Percentiles rank a stretch among this genome's conserved stretches.
phyloP scores from a whole-genome alignment of 345 rosid genomes.

The Trapa incisa region DNA sequence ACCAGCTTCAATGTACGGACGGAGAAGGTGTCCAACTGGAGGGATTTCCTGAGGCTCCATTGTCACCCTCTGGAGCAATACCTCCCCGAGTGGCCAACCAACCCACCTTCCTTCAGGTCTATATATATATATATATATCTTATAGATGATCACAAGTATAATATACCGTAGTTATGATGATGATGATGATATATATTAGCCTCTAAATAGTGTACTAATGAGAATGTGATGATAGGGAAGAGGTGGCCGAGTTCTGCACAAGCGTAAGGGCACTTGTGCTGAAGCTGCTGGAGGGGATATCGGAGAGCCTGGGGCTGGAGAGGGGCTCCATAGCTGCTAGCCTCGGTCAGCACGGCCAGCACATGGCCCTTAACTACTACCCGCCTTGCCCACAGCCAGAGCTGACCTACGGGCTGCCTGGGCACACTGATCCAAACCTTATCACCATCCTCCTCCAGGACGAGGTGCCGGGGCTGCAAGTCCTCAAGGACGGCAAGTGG shows the following conservation, averaged over 20 bases:
- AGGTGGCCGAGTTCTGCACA: constrained; percentile 45
- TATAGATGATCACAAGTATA: too few relatives aligned
- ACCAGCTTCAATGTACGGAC: constrained; percentile 66
- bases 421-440: constrained; percentile 59
- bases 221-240: constrained; percentile 19
- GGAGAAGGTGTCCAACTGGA: constrained; percentile 67
- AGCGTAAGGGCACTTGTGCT: constrained; percentile 34
- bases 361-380: constrained; percentile 77
- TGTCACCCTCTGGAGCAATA: constrained; percentile 62
- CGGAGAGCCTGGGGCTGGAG: constrained; percentile 62
- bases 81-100: constrained; percentile 63
- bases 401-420: constrained; percentile 60
- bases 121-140: too few relatives aligned
- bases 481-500: constrained; percentile 54
- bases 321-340: constrained; percentile 27
- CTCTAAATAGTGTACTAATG: too few relatives aligned
- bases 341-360: constrained; percentile 54
- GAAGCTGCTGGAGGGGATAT: constrained; percentile 49
- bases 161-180: too few relatives aligned
- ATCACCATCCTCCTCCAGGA: constrained; percentile 72
- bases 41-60: constrained; percentile 66
- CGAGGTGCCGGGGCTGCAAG: constrained; percentile 59
- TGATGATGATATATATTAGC: too few relatives aligned
- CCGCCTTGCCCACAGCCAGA: constrained; percentile 77
- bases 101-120: constrained; percentile 49